Evolutionary conservation across 2,329 filamentous ascomycete species (phyloP).

Genomic region (Aspergillus candidus): DNA sequence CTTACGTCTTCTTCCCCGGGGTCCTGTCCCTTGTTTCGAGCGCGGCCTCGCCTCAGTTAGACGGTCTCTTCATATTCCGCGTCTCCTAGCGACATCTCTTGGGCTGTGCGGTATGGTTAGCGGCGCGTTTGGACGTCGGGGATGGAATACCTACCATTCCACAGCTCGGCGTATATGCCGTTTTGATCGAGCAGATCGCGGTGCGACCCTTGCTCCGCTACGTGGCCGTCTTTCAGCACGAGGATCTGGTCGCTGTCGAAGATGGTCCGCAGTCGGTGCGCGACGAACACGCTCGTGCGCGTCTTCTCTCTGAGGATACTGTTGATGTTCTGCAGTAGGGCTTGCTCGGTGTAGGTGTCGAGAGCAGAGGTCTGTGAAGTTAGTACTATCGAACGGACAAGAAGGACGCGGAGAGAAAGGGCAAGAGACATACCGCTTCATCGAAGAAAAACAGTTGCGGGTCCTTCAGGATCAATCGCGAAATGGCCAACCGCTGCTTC

Average conservation of each 20-base stretch:
- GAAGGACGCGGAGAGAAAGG: neutral
- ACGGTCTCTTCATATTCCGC: conserved; percentile 37
- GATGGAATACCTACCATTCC: conserved; percentile 63
- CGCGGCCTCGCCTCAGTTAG: conserved; percentile 29
- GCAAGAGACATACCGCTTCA: conserved; percentile 56
- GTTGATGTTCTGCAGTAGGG: conserved; percentile 86
- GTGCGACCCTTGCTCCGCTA: conserved; percentile 88
- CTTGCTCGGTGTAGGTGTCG: conserved; percentile 90
- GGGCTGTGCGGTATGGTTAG: conserved; percentile 40
- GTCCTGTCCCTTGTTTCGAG: conserved; percentile 10
- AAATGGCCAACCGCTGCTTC: conserved; percentile 84
- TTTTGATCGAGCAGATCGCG: conserved; percentile 67
- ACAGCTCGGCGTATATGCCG: conserved; percentile 78
- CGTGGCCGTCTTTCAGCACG: conserved; percentile 73
- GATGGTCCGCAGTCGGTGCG: conserved; percentile 86
- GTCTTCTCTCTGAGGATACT: conserved; percentile 81
- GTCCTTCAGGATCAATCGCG: conserved; percentile 78
- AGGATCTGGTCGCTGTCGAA: conserved; percentile 92
- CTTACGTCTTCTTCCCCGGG: neutral
- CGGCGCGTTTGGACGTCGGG: neutral
- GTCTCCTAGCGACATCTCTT: conserved; percentile 52
- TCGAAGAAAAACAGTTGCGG: conserved; percentile 90
- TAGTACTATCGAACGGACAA: neutral
- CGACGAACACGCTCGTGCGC: conserved; percentile 90
- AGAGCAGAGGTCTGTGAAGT: conserved; percentile 66